Percentiles rank a stretch among this genome's conserved stretches.
Evolutionary conservation across 2,329 filamentous ascomycete species (phyloP).

Genomic region (Calonectria henricotiae): DNA sequence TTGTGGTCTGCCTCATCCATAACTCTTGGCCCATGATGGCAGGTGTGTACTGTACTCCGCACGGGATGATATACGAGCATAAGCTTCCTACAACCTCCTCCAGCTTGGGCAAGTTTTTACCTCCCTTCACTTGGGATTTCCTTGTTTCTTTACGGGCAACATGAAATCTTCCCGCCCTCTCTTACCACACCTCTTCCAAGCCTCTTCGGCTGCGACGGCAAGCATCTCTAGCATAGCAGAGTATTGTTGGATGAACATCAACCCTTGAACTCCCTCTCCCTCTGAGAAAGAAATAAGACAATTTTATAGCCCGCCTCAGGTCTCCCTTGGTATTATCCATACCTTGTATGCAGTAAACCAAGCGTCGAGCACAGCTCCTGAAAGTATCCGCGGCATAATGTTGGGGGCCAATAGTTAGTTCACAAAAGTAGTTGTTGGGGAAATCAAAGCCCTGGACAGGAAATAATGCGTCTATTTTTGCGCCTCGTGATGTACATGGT

Average conservation of each 20-base stretch:
- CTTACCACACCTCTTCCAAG: not conserved
- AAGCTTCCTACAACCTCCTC: not conserved
- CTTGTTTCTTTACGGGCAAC: too few species aligned
- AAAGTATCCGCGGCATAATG: not conserved
- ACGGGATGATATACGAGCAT: not conserved
- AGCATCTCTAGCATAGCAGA: not conserved
- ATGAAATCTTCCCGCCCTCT: not conserved
- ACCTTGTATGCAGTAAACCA: not conserved
- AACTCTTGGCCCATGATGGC: not conserved
- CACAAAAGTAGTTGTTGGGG: not conserved
- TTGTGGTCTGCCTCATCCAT: not conserved
- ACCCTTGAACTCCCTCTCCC: not conserved
- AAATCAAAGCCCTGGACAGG: constrained; percentile 37
- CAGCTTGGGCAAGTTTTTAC: not conserved
- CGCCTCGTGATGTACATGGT: constrained; percentile 55
- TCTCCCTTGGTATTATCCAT: not conserved
- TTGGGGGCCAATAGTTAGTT: not conserved
- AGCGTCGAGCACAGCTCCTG: not conserved
- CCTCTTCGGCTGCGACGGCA: not conserved
- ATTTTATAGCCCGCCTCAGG: not conserved
- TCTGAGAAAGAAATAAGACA: not conserved
- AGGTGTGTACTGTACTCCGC: not conserved
- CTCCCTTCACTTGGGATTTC: too few species aligned
- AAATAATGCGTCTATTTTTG: constrained; percentile 51
- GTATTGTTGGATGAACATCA: not conserved